Base-by-base conservation (phyloP, 2,329 filamentous ascomycete genomes). In the Fusarium vanettenii region DNA sequence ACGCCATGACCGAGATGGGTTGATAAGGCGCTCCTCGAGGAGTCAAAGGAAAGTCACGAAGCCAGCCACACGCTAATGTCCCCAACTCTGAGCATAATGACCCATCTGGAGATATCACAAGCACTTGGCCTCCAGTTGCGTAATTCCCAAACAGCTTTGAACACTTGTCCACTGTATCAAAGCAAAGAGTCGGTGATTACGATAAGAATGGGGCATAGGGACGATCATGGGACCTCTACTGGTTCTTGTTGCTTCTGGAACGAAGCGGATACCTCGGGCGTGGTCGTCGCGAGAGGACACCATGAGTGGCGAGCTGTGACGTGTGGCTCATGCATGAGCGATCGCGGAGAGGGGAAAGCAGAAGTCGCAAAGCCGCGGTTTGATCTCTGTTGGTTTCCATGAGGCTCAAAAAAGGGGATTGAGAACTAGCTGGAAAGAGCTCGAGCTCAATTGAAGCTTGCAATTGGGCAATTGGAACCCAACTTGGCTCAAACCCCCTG, bases 161-260 rank as follows among this genome's bases (percentile, higher is more conserved):
- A 71, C 67, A 78, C 66, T 59, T 78, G 68, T 72, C 68, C 45
- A 55, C 43, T 68, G 11, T 57, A 31, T 14, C 64, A 31, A 31
- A 41, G 29, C 62, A 35, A 50, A 45, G 37, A 64, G 61, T 33
- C 48, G 48, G 48, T 66, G 56, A 66, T 62, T 29, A 33, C 35
- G 57, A 56, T 56, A 55, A 50, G 48, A 37, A 70, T 29, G 60
- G 69, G 59, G 60, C 60, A 63, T 33, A 18, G 14, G 20, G 65
- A 62, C 33, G 68, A 67, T 78, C 76, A 77, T 66, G 71, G 43
- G 76, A 69, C 62, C 67, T 64, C 31, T 18, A n/a, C 25, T 60
- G 43, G 62, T 41, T 59, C 48, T 43, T 16, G 62, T 18, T 39
- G 29, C 65, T 73, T 75, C 67, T 69, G 37, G 72, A 76, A 70